Base-by-base conservation (phyloP, 108 stramenopile genomes). In the Conticribra weissflogii region DNA sequence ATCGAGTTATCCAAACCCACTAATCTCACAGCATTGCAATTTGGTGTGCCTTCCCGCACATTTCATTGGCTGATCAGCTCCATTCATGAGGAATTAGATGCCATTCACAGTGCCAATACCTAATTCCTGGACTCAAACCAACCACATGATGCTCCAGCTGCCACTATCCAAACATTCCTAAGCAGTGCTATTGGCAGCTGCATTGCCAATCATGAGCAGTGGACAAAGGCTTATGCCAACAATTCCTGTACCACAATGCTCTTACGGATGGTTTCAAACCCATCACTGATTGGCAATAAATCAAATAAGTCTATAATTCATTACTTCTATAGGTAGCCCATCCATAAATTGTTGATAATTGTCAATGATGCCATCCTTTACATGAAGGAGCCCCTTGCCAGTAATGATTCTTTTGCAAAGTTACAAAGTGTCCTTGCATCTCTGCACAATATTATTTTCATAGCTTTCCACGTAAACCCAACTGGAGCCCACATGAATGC, bases 391-490 rank as follows among this genome's bases (percentile, higher is more conserved):
- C 44, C 60, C 2, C 22, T 59, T 17, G 33, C 21, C 2, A 34
- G 58, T 14, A 19, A 16, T 21, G 7, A 51, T 0, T 67, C 53
- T 2, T 54, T 28, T 34, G 52, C 54, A 3, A 0, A 51, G 2
- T 41, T 67, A 8, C 52, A 28, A 28, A n/a, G 36, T 21, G 52
- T 55, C 16, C 66, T 33, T 8, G 9, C 7, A 9, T 48, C 31
- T 2, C 36, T 67, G 17, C 36, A 21, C 9, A 23, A 67, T 8
- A 41, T 67, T 23, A 8, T 67, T 3, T 67, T 67, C 21, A 24
- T 67, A 21, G 66, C 66, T 41, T 67, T 67, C 24, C 66, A 67
- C 29, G 41, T 54, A 4, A 67, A 67, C 21, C 66, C 66, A 3
- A 67, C 36, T 30, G 66, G 66, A 9, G 66, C 54, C 9, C 66